Base-by-base conservation (phyloP, 148 eudicot species). In the Vaccinium macrocarpon region DNA sequence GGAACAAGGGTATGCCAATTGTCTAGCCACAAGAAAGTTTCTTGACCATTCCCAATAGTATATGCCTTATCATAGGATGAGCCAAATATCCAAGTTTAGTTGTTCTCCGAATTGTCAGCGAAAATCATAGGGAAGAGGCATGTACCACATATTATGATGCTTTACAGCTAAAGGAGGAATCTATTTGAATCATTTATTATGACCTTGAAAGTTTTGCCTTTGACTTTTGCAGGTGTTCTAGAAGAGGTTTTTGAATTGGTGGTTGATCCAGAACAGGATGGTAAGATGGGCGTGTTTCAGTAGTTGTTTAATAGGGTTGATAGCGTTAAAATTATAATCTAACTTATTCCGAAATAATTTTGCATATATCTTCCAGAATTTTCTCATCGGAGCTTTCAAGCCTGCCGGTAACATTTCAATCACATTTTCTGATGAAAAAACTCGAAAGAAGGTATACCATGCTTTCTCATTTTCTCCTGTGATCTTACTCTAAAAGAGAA, bases 361-460 rank as follows among this genome's bases (percentile, higher is more conserved):
- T 29, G 11, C 50, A 29, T 52, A 5, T 80, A 23, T 29, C 18
- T 38, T 11, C 38, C 19, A 78, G 25, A 27, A 79, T 73, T 66
- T 27, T 76, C 10, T 11, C 42, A 10, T 42, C 51, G 32, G 82
- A 64, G 71, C n/a, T 12, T 79, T 23, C 53, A 46, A 49, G 71
- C 56, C 56, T n/a, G 81, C 23, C 0, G 93, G 99, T 89, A 91
- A 92, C 89, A 87, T 96, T 80, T 88, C 92, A n/a, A 91, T 96
- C 79, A 64, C 87, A 53, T 93, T 96, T 83, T 84, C 93, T 23
- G 99, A 96, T 89, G 99, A 93, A 52, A 96, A 95, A 86, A 90
- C 89, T 83, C 95, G 99, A 6, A 96, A 96, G 90, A 95, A 96
- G 99, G 99, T 96, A 85, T 5, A 29, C 32, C 29, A 3, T 8